Evolutionary conservation across 2,329 filamentous ascomycete genomes (phyloP), one percentile per base, ranked within the genome.

Genomic region (Torrubiella hemipterigena): DNA sequence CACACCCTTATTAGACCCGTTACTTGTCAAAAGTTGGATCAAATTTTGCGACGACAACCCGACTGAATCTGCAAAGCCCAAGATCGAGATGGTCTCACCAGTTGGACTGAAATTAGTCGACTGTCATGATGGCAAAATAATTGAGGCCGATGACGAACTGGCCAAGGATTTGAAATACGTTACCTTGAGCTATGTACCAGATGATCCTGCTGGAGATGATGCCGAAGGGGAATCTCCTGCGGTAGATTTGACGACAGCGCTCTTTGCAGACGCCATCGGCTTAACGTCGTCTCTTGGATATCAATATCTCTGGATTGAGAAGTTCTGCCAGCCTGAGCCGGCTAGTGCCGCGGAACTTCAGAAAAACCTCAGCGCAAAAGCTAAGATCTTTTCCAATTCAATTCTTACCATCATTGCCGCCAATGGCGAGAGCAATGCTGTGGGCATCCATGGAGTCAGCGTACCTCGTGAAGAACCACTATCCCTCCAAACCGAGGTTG

Each of bases 281-380:
- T 37, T 55, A 5, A 50, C 52, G 11, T 38, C 30, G 18, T 40
- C 42, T 13, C 43, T 59, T 17, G 56, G 52, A 6, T 52, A 48
- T 11, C 51, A 44, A 15, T 58, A 57, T 38, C 42, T 59, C 20
- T 59, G 55, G 53, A 46, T 58, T 7, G 53, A 59, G 30, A 48
- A 44, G 9, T 55, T 50, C 32, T 59, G 56, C 33, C 45, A 55
- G 17, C 42, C 48, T 2, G 46, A 47, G 32, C 45, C 43, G 14
- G 43, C 34, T 10, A 20, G 44, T n/a, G 37, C 37, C 2, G 28
- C 38, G n/a, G 46, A 48, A 18, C 43, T 44, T 16, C 38, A 33
- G 14, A 40, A 43, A 6, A 52, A 58, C 27, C 36, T 50, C 18
- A 42, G 49, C 9, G 40, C 45, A 17, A 48, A 56, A 41, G 53